These are phyloP conservation scores for Solanum hybrid DNA, from an alignment of 305 asterid species.

Conservation along the genomic window DNA sequence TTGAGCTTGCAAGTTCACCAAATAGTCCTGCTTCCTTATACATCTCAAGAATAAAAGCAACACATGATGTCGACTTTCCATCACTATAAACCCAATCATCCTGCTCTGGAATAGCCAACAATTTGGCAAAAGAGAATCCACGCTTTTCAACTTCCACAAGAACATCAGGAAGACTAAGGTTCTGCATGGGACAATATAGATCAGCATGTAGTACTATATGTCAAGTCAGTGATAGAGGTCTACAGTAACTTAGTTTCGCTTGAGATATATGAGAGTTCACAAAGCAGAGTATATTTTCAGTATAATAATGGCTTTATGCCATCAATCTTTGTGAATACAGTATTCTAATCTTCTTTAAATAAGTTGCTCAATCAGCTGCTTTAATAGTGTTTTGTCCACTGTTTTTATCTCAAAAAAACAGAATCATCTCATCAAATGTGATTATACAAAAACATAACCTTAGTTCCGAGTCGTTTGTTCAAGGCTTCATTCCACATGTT, in stretches of 20 bases:
- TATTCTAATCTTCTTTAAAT: background rate
- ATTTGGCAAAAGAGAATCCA: constrained; percentile 75
- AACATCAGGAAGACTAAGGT: constrained; percentile 57
- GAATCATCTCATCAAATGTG: background rate
- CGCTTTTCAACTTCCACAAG: constrained; percentile 88
- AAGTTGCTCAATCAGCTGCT: background rate
- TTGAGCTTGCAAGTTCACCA: constrained; percentile 54
- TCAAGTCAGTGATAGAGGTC: background rate
- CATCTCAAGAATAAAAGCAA: constrained; percentile 77
- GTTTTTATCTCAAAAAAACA: background rate
- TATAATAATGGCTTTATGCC: background rate
- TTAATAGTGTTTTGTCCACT: background rate
- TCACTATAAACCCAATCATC: constrained; percentile 85
- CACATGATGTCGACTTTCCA: constrained; percentile 86
- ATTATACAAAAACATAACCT: constrained; percentile 35
- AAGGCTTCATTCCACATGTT: constrained; percentile 92
- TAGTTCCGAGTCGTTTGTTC: constrained; percentile 87
- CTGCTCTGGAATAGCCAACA: constrained; percentile 74
- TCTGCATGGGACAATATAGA: background rate
- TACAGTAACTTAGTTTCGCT: background rate
- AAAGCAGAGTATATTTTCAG: background rate
- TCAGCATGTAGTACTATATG: constrained; percentile 5
- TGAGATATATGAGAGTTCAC: background rate
- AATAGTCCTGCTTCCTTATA: constrained; percentile 92
- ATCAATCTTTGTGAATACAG: background rate